Evolutionary conservation across 148 eudicot genomes (phyloP).

Genomic region (Beta vulgaris): DNA sequence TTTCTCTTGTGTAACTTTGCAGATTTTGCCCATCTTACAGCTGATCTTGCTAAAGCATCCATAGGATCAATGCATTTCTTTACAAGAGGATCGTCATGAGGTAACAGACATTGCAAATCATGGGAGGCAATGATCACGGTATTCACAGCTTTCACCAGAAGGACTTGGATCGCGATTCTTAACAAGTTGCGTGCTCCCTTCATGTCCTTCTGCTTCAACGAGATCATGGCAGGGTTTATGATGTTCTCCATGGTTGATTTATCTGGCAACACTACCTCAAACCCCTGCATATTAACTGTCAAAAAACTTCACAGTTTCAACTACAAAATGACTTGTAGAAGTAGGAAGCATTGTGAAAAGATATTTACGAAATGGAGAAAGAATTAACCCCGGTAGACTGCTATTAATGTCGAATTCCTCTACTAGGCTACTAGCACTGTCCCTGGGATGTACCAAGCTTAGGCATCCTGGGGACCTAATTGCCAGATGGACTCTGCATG

Average conservation of each 20-base stretch:
- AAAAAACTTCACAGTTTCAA: background rate
- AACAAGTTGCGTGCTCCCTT: constrained; percentile 61
- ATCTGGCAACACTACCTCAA: constrained; percentile 60
- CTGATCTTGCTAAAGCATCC: constrained; percentile 58
- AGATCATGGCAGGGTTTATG: constrained; percentile 46
- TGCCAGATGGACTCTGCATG: no score
- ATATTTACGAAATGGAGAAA: no score
- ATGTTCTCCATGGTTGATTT: constrained; percentile 53
- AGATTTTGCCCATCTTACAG: constrained; percentile 51
- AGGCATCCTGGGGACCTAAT: no score
- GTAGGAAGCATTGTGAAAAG: background rate
- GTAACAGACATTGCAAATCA: constrained; percentile 49
- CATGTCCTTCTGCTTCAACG: constrained; percentile 47
- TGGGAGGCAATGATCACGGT: constrained; percentile 57
- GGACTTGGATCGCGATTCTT: constrained; percentile 54
- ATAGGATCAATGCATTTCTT: constrained; percentile 65
- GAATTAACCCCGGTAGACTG: no score
- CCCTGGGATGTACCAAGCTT: no score
- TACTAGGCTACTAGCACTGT: no score
- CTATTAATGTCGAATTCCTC: no score
- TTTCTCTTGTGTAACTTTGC: constrained; percentile 8
- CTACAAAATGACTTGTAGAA: background rate
- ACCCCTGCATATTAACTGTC: constrained; percentile 36
- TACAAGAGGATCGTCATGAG: constrained; percentile 54
- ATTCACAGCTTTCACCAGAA: constrained; percentile 55